Base-by-base conservation (phyloP, 2,329 filamentous ascomycete genomes). In the Colletotrichum somersetense region DNA sequence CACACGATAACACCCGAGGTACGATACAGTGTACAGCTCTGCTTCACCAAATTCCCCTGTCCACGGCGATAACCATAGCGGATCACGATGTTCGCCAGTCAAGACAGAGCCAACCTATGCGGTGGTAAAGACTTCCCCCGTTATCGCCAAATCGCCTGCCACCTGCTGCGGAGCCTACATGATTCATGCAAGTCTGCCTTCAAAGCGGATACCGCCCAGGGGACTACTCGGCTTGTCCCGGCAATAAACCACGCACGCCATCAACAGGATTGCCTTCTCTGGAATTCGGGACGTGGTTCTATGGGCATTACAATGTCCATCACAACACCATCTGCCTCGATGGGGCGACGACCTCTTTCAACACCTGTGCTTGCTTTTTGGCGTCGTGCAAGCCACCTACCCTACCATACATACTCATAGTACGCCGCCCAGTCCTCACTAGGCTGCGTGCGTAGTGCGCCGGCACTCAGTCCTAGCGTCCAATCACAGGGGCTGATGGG, bases 401-500 rank as follows among this genome's bases (percentile, higher is more conserved):
- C 40, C 38, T 35, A 52, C 40, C 38, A 30, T 4, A 30, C 2
- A 4, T 30, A 5, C 30, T 30, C 7, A 4, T 42, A 42, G 14
- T n/a, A n/a, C 30, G 38, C 58, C 58, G n/a, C 38, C 57, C n/a
- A 38, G 38, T 67, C 57, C 50, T 40, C 42, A 23, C 57, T 44
- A 52, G 58, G 58, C 69, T 68, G 69, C 62, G 65, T 52, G 46
- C 52, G 38, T 44, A 66, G 69, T 44, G 53, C 52, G 18, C 44
- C 59, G 69, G 69, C 52, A 68, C 46, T 64, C 55, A 23, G 58
- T 44, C 53, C 30, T 40, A n/a, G 20, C 59, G 58, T 23, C 69
- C 69, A 72, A 72, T 72, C 59, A 64, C 33, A 40, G 12, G 12
- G 18, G 30, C 14, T 30, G 44, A 23, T 0, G 3, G 8, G 8